A percentile compares a stretch with the other conserved stretches of the same genome.
Conservation (phyloP, 2,329 filamentous ascomycete species). For the Pseudogymnoascus sp. region DNA sequence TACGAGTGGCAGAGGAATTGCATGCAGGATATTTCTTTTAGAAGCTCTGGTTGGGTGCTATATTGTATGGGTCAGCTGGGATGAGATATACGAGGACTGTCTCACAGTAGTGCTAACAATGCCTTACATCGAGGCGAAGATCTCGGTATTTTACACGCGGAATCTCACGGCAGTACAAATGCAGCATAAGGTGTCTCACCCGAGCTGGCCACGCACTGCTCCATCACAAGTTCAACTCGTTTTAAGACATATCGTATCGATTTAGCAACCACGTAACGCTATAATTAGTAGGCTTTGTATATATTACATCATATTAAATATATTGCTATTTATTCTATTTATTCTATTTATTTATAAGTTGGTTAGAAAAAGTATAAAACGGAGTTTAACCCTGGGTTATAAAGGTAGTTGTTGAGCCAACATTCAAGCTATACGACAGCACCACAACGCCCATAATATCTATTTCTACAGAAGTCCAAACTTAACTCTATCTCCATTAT, state of each 20-base stretch:
- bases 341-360: neutral
- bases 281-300: neutral
- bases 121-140: neutral
- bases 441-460: neutral
- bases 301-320: neutral
- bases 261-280: neutral
- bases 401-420: neutral
- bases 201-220: neutral
- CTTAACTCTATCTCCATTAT: neutral
- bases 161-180: neutral
- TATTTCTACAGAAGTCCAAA: neutral
- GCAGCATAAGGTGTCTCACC: neutral
- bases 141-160: neutral
- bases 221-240: neutral
- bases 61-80: neutral
- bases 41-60: neutral
- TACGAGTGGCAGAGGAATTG: neutral
- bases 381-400: neutral
- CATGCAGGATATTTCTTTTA: neutral
- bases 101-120: neutral
- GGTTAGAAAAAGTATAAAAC: neutral
- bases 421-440: neutral
- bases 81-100: neutral
- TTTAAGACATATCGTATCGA: neutral
- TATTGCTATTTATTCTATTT: neutral